Base-by-base conservation (phyloP, 1,284 basidiomycete species). In the Ustilago esculenta region DNA sequence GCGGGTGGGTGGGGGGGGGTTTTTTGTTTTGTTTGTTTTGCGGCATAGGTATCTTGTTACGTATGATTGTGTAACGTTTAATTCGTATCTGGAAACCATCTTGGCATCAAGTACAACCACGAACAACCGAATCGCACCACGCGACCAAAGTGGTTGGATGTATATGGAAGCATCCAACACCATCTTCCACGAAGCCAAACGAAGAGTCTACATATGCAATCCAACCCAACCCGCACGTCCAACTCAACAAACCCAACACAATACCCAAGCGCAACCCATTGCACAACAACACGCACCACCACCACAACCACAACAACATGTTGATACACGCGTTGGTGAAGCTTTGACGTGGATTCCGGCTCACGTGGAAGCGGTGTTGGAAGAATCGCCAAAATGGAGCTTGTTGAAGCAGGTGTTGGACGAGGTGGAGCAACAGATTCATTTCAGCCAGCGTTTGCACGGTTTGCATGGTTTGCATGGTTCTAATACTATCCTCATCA, bases 341-440 rank as follows among this genome's bases (percentile, higher is more conserved):
- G n/a, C n/a, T n/a, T n/a, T n/a, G n/a, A n/a, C n/a, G n/a, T n/a
- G n/a, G n/a, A n/a, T n/a, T n/a, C n/a, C n/a, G n/a, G n/a, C n/a
- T n/a, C n/a, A n/a, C n/a, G n/a, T n/a, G n/a, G n/a, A n/a, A n/a
- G n/a, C n/a, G n/a, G 87, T 94, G 0, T 85, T 98, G 17, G 95
- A 98, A 81, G 94, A 97, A 80, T 86, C 92, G 34, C 95, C 95
- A 0, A 99, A 99, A 80, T 98, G 96, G 95, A 87, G 86, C 47
- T 82, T 97, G 4, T 84, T 99, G 4, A 87, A 89, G 0, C 91
- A 94, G 12, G 87, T 96, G 0, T 81, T 99, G 43, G 87, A 92
- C 64, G 96, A 99, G 84, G 90, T 94, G 5, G 96, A 98, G 82
- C 89, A 90, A 61, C 91, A 94, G 72, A 91, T 94, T 46, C 73